Base-by-base conservation (phyloP, 148 eudicot genomes). In the Rhododendron griersonianum region DNA sequence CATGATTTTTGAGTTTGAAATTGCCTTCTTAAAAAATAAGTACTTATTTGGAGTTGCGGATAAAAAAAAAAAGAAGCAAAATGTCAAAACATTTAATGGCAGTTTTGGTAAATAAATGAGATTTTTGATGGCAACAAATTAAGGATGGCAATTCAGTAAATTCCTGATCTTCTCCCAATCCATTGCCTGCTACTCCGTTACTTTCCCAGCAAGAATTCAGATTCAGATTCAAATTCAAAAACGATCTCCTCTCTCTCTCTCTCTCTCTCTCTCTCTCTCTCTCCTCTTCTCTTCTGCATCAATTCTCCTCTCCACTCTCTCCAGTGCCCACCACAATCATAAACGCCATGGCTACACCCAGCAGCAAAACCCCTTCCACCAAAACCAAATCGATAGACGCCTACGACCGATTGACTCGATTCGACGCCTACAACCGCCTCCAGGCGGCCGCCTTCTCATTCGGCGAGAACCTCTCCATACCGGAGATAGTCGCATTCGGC, bases 381-480 rank as follows among this genome's bases (percentile, higher is more conserved):
- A 86, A 90, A 75, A 28, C 89, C 33, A 65, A 25, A 55, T 85
- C 86, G 14, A 51, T 55, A 23, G 30, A 98, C 81, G 98, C 98
- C 30, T 98, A 94, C 91, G 94, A 95, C 76, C 92, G 97, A 30
- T 30, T 76, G 23, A 88, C 87, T 47, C 85, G 98, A 74, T 97
- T 94, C 85, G 96, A 98, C 81, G 98, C 98, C 30, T 98, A 94
- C 91, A 95, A 95, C 76, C 92, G 97, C 0, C 91, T 98, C 10
- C 98, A 98, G 87, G 94, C 98, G 1, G 98, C 98, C 4, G 99
- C 99, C 0, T 98, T 98, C 0, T 97, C 99, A 0, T 98, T 98
- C 86, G 99, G 99, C 0, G 99, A 98, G 92, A 93, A 94, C 86
- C 95, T 98, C 13, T 98, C 99, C 2, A 98, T 98, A n/a, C 99